Evolutionary conservation across 2,329 filamentous ascomycete species (phyloP).

Genomic region (Hortaea werneckii): DNA sequence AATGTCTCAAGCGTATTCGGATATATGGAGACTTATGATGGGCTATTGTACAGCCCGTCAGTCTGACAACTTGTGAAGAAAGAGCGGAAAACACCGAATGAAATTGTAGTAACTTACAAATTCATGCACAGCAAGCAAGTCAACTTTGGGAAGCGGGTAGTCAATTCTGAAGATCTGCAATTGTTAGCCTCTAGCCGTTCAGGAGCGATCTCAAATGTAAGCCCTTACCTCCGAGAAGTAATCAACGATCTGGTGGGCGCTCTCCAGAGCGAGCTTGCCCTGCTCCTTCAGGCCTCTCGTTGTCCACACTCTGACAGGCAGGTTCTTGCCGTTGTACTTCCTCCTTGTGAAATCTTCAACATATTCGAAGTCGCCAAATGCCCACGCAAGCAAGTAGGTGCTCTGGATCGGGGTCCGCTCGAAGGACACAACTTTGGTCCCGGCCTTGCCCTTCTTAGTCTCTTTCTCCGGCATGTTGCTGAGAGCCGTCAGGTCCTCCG

Average conservation of each 20-base stretch:
- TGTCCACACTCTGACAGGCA: slow-evolving; percentile 92
- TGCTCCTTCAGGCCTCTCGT: slow-evolving; percentile 90
- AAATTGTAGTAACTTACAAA: slow-evolving; percentile 52
- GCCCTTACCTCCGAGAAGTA: slow-evolving; percentile 69
- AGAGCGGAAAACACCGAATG: background rate
- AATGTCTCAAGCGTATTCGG: no score
- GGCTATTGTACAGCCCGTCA: slow-evolving; percentile 22
- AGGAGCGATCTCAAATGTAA: background rate
- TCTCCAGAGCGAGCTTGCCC: slow-evolving; percentile 78
- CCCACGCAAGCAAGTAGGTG: slow-evolving; percentile 83
- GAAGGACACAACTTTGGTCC: slow-evolving; percentile 60
- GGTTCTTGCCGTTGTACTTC: slow-evolving; percentile 79
- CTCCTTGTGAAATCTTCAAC: slow-evolving; percentile 84
- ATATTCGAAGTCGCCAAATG: slow-evolving; percentile 93
- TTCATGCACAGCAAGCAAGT: slow-evolving; percentile 84
- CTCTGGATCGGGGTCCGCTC: slow-evolving; percentile 84
- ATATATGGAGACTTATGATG: slow-evolving; percentile 30
- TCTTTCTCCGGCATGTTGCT: slow-evolving; percentile 92
- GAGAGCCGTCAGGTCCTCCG: slow-evolving; percentile 74
- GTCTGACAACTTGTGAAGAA: slow-evolving; percentile 1
- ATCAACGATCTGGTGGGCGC: slow-evolving; percentile 87
- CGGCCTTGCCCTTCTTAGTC: slow-evolving; percentile 53
- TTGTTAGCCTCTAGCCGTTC: slow-evolving; percentile 3
- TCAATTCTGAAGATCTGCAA: slow-evolving; percentile 70
- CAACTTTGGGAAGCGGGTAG: slow-evolving; percentile 85